phyloP scores from a whole-genome alignment of 306 rosid species.

The Cicer bijugum region DNA sequence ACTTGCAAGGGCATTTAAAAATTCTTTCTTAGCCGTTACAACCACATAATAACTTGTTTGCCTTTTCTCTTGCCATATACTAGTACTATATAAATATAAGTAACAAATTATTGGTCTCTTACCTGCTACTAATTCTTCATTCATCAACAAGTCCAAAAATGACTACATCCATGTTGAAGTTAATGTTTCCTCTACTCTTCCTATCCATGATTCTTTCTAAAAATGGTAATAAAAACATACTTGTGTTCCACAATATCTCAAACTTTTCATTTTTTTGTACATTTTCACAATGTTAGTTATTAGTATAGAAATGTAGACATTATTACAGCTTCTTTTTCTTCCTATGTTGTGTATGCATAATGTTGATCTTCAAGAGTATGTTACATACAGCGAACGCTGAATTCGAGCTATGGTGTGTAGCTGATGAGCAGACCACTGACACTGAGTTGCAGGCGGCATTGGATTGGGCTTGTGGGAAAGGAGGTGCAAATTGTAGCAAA shows the following conservation, averaged over 20 bases:
- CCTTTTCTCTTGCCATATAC: slow-evolving; percentile 8
- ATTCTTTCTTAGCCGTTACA: slow-evolving; percentile 39
- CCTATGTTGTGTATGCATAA: not conserved
- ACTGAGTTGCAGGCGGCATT: slow-evolving; percentile 69
- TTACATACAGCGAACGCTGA: slow-evolving; percentile 50
- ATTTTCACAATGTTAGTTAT: not conserved
- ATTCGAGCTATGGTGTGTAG: slow-evolving; percentile 77
- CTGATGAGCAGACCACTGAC: slow-evolving; percentile 75
- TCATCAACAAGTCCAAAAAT: slow-evolving; percentile 45
- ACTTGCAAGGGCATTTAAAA: slow-evolving; percentile 39
- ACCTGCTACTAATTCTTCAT: slow-evolving; percentile 26
- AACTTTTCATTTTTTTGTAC: not conserved
- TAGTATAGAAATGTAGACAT: not conserved
- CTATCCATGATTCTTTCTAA: slow-evolving; percentile 51
- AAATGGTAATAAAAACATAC: slow-evolving; percentile 54
- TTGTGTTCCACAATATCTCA: slow-evolving; percentile 1
- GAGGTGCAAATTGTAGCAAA: slow-evolving; percentile 77
- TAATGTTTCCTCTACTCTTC: slow-evolving; percentile 55
- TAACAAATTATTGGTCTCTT: not conserved
- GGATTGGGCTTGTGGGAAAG: slow-evolving; percentile 83
- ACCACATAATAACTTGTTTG: slow-evolving; percentile 11
- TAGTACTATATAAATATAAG: slow-evolving; percentile 25
- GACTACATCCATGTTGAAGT: slow-evolving; percentile 47
- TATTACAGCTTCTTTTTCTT: not conserved
- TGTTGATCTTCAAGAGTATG: slow-evolving; percentile 1